These are phyloP conservation scores for Colletotrichum salicis DNA, from an alignment of 2,329 filamentous ascomycete species.

Conservation along the genomic window DNA sequence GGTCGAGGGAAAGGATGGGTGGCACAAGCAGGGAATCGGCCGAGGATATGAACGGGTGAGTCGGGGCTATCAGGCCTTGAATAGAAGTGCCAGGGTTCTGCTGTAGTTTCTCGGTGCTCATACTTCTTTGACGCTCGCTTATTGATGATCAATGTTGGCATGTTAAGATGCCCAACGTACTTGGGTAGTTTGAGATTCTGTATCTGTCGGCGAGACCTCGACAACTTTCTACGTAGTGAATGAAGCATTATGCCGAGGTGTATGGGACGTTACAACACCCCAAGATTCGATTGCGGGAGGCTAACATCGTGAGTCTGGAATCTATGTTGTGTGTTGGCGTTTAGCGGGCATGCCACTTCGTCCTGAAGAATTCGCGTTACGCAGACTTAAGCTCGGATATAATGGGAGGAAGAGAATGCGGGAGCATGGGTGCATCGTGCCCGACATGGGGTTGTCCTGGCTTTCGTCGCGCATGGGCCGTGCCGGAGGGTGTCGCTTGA, in stretches of 20 bases:
- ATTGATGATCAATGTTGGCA: neutral
- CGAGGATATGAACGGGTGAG: neutral
- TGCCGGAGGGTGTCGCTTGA: conserved; percentile 20
- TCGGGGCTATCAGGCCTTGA: neutral
- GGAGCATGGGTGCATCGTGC: conserved; percentile 2
- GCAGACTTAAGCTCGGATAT: neutral
- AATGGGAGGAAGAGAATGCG: neutral
- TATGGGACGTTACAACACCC: neutral
- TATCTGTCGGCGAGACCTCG: neutral
- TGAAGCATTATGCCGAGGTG: neutral
- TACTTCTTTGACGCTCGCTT: neutral
- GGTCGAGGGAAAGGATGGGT: conserved; percentile 17
- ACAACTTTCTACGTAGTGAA: neutral
- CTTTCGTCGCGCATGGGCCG: neutral
- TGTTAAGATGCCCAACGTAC: neutral
- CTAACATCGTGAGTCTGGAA: neutral
- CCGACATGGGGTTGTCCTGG: neutral
- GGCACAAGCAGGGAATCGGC: conserved; percentile 13
- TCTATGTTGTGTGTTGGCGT: neutral
- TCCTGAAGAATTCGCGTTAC: conserved; percentile 5
- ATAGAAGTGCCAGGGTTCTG: neutral
- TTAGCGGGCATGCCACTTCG: no score
- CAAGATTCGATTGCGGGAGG: neutral
- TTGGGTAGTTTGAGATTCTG: neutral
- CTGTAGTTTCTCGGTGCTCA: neutral